Evolutionary conservation across 805 yeast genomes (phyloP), one percentile per base, ranked within the genome.

Genomic region (Metschnikowia chrysomelidarum): DNA sequence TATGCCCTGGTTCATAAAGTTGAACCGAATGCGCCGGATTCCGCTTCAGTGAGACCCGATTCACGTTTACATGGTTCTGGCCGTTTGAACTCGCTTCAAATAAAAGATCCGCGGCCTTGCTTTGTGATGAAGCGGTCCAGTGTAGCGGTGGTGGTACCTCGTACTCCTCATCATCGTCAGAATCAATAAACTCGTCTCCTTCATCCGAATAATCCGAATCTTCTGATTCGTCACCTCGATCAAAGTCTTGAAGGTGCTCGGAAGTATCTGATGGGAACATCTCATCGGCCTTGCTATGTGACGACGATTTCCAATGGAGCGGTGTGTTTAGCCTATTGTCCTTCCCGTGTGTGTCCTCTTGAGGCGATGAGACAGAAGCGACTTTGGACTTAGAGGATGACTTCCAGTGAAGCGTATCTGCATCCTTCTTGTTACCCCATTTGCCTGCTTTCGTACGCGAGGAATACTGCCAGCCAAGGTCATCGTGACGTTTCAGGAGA

Each of bases 211-310:
- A 7, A 14, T 17, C 14, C 11, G 12, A 25, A 14, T 9, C 17
- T n/a, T 13, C 9, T 10, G 16, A 13, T 13, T 25, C 18, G 17
- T 9, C 27, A 7, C 16, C 27, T 14, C n/a, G n/a, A n/a, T n/a
- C n/a, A n/a, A n/a, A n/a, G n/a, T n/a, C n/a, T n/a, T n/a, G n/a
- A n/a, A n/a, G n/a, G n/a, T 25, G 16, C 27, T 25, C 27, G 5
- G 19, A 5, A 3, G 27, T 14, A 4, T 17, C 24, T 9, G 11
- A 14, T 18, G 28, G n/a, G n/a, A n/a, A n/a, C n/a, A n/a, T 17
- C 10, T 20, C 30, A n/a, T 24, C 28, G 2, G 20, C 38, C 17
- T 35, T 35, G 24, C 38, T 35, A 8, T 35, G 38, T 8, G 38
- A 29, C 10, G 33, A 27, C 8, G 31, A 26, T 17, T 21, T 27